Evolutionary conservation across 2,329 filamentous ascomycete species (phyloP).

Genomic region (Claviceps sp.): DNA sequence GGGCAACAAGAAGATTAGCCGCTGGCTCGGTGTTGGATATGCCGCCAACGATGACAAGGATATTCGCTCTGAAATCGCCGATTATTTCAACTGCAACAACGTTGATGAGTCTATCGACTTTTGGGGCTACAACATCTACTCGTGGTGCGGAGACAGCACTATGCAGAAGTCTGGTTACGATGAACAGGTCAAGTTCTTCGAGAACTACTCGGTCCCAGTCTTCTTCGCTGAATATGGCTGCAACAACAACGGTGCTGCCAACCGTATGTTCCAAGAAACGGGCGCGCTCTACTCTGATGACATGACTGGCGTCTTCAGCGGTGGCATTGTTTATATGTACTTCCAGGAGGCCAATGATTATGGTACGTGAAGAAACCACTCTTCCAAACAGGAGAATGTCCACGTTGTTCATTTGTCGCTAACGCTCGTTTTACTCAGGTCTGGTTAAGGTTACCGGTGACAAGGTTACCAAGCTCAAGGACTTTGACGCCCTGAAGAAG

Average conservation of each 20-base stretch:
- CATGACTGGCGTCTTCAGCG: slow-evolving; percentile 83
- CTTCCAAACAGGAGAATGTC: not conserved
- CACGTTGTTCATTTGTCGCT: not conserved
- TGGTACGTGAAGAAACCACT: slow-evolving; percentile 33
- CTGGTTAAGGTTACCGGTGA: slow-evolving; percentile 49
- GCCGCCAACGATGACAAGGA: slow-evolving; percentile 84
- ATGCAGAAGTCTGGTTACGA: slow-evolving; percentile 69
- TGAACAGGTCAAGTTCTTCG: slow-evolving; percentile 73
- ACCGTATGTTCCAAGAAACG: slow-evolving; percentile 77
- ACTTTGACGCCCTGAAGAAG: slow-evolving; percentile 61
- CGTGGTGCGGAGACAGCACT: slow-evolving; percentile 84
- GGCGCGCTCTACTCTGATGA: slow-evolving; percentile 61
- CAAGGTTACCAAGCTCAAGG: slow-evolving; percentile 51
- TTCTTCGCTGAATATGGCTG: slow-evolving; percentile 99
- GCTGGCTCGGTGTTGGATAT: slow-evolving; percentile 80
- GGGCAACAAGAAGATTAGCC: slow-evolving; percentile 62
- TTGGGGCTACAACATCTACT: slow-evolving; percentile 99
- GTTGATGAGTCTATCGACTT: slow-evolving; percentile 66
- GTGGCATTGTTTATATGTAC: slow-evolving; percentile 99
- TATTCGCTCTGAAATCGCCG: slow-evolving; percentile 68
- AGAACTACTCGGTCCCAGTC: slow-evolving; percentile 77
- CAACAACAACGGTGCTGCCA: slow-evolving; percentile 52
- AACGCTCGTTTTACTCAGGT: slow-evolving; percentile 26
- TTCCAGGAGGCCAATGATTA: slow-evolving; percentile 85
- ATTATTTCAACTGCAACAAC: slow-evolving; percentile 87